These are phyloP conservation scores for Asterophora parasitica DNA, from an alignment of 768 basidiomycete genomes.

Conservation along the genomic window DNA sequence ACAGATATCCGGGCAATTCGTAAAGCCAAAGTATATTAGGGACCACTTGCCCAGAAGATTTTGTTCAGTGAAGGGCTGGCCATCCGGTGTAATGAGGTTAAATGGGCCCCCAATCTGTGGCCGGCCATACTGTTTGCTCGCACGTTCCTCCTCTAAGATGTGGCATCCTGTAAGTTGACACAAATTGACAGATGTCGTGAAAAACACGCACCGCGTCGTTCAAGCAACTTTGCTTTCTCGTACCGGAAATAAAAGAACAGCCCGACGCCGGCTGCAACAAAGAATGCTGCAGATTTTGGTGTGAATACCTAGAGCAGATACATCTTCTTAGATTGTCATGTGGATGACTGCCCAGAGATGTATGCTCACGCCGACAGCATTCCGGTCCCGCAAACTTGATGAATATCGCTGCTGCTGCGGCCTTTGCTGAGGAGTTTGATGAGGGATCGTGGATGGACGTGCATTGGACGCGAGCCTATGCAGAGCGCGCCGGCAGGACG, in stretches of 20 bases:
- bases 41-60: constrained; percentile 88
- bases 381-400: constrained; percentile 27
- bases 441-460: not conserved
- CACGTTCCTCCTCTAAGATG: constrained; percentile 64
- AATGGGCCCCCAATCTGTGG: constrained; percentile 93
- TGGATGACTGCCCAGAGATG: not conserved
- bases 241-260: constrained; percentile 85
- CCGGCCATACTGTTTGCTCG: constrained; percentile 70
- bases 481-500: not conserved
- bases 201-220: constrained; percentile 63
- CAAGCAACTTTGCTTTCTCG: constrained; percentile 76
- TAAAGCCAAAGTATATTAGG: constrained; percentile 97
- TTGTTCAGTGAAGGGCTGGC: constrained; percentile 72
- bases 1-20: constrained; percentile 98
- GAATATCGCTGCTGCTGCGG: constrained; percentile 15
- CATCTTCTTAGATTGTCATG: not conserved
- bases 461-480: not conserved
- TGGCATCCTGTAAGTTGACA: not conserved
- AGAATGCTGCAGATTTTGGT: constrained; percentile 76
- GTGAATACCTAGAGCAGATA: constrained; percentile 73
- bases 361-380: constrained; percentile 29
- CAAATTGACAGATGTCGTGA: not conserved
- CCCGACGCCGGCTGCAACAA: constrained; percentile 77
- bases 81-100: constrained; percentile 60
- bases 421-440: not conserved